Base-by-base conservation (phyloP, 305 asterid species). In the Solanum hybrid region DNA sequence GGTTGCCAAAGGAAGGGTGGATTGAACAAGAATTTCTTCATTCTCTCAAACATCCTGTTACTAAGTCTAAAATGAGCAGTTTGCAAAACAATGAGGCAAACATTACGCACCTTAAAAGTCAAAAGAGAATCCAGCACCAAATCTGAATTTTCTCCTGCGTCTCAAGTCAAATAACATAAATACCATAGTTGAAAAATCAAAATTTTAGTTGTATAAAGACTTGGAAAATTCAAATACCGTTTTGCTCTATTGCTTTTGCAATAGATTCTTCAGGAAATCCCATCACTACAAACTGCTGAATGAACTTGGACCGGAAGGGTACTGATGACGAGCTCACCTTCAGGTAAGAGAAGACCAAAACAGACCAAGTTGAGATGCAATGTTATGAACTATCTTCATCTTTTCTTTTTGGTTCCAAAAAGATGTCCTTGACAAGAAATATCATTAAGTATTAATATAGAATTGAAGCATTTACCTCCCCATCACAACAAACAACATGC, bases 191-290 rank as follows among this genome's bases (percentile, higher is more conserved):
- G 84, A 76, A 87, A 90, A 86, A 84, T 84, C 71, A 16, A 88
- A 88, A 40, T 40, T 80, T 80, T 80, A 24, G 36, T 73, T 72
- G 51, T 89, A 86, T 81, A 89, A 37, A 38, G 66, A 35, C 76
- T n/a, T 51, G 2, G 77, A 66, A 27, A 80, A 64, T 73, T 79
- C 40, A 66, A 13, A 46, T 95, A 97, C 99, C 98, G 90, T 91
- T 95, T 94, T 97, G 98, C 84, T 93, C 95, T 34, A 97, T 93
- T 87, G 96, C 98, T 90, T 93, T 95, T 46, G 88, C 88, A 32
- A 96, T 97, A 93, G 94, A 79, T 89, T 93, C 94, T 73, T 94
- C 95, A 1, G 98, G 27, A 92, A 96, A 96, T 26, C 99, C 99
- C 99, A 97, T 96, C 27, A 92, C 94, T 37, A 96, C 92, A 79